These are phyloP conservation scores for Elongisporangium prolatum DNA, from an alignment of 352 stramenopile genomes.

Conservation along the genomic window DNA sequence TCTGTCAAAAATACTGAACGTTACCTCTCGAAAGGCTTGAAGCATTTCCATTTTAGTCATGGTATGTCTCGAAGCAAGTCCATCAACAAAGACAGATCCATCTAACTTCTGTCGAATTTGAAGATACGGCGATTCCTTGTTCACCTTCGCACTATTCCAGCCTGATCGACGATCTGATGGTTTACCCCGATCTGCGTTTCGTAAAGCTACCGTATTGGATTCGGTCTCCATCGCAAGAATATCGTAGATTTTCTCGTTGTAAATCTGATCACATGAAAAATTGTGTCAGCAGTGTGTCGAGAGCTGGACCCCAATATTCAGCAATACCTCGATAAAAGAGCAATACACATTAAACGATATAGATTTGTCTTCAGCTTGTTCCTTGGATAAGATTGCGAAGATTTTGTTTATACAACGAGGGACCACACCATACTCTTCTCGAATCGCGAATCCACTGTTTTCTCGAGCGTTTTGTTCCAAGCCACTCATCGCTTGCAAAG, in stretches of 20 bases:
- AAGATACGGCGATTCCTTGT: slow-evolving; percentile 48
- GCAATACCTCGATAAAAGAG: slow-evolving; percentile 57
- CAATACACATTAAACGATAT: slow-evolving; percentile 50
- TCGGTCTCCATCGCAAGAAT: slow-evolving; percentile 32
- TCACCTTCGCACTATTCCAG: slow-evolving; percentile 46
- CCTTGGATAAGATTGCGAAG: slow-evolving; percentile 35
- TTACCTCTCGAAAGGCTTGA: slow-evolving; percentile 55
- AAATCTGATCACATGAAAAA: slow-evolving; percentile 33
- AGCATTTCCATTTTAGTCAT: slow-evolving; percentile 40
- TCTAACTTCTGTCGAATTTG: slow-evolving; percentile 63
- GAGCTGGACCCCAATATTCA: neutral
- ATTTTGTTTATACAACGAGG: slow-evolving; percentile 51
- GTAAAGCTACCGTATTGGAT: neutral
- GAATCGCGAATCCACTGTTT: slow-evolving; percentile 12
- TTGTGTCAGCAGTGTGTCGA: neutral
- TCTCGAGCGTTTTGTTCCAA: slow-evolving; percentile 19
- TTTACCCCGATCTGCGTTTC: slow-evolving; percentile 11
- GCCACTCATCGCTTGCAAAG: slow-evolving; percentile 52
- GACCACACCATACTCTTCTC: slow-evolving; percentile 39
- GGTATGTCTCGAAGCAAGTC: slow-evolving; percentile 52
- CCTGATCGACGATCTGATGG: slow-evolving; percentile 16
- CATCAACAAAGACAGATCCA: slow-evolving; percentile 64
- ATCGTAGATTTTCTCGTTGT: slow-evolving; percentile 80
- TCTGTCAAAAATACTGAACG: neutral
- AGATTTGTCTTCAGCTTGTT: slow-evolving; percentile 8